Conservation (phyloP, 176 grass and related monocot species). For the Pontederia crassipes region DNA sequence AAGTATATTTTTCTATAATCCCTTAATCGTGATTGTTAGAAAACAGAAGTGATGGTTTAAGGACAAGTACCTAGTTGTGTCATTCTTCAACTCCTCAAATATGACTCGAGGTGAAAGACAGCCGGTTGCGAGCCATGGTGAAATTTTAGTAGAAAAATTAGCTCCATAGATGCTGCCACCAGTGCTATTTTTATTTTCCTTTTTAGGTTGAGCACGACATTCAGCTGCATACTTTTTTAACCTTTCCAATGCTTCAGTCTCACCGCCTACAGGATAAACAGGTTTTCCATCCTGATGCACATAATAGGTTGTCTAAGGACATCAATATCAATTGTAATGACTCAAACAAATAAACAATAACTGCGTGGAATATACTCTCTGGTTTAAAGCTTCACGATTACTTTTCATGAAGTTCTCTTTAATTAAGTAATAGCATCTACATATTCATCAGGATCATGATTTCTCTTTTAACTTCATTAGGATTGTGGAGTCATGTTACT, state of each 20-base stretch:
- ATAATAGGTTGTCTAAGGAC: neutral
- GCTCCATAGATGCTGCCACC: slow-evolving; percentile 76
- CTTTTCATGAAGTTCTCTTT: too few species aligned
- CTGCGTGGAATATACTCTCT: too few species aligned
- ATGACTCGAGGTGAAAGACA: slow-evolving; percentile 95
- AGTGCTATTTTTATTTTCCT: slow-evolving; percentile 42
- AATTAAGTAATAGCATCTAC: too few species aligned
- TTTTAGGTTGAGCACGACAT: slow-evolving; percentile 50
- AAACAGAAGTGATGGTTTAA: neutral
- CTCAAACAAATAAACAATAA: neutral
- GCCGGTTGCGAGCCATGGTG: slow-evolving; percentile 84
- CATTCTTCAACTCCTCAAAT: slow-evolving; percentile 94
- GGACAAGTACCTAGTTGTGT: slow-evolving; percentile 45
- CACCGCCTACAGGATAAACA: slow-evolving; percentile 65
- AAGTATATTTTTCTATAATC: neutral
- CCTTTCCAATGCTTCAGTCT: slow-evolving; percentile 72
- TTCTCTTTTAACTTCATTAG: too few species aligned
- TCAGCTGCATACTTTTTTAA: slow-evolving; percentile 78
- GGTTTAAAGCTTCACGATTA: too few species aligned
- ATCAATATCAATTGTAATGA: slow-evolving; percentile 1
- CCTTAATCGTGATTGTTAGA: neutral
- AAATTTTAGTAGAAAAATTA: slow-evolving; percentile 98
- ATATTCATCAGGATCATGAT: too few species aligned
- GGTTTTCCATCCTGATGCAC: slow-evolving; percentile 57
- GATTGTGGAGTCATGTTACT: too few species aligned